Conservation (phyloP, 805 yeast genomes). For the Isabelozyma rhagii region DNA sequence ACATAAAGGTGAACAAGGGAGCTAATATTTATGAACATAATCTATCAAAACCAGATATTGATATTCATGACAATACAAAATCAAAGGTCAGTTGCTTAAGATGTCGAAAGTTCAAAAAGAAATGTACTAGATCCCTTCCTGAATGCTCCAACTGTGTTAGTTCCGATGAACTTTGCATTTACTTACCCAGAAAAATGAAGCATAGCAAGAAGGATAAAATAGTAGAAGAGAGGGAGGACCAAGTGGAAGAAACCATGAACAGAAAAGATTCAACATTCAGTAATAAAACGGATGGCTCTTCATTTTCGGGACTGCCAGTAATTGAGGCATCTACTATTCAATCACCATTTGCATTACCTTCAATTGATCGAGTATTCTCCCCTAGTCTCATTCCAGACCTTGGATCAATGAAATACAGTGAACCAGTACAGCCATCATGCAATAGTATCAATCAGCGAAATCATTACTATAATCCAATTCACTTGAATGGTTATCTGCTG, state of each 20-base stretch:
- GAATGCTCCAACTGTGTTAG: constrained; percentile 27
- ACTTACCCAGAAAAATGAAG: constrained; percentile 17
- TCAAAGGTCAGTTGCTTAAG: constrained; percentile 26
- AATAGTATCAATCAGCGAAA: background rate
- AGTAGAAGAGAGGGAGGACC: background rate
- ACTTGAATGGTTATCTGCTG: background rate
- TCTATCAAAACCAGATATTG: constrained; percentile 15
- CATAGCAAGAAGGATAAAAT: background rate
- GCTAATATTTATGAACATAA: constrained; percentile 19
- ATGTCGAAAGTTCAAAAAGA: constrained; percentile 29
- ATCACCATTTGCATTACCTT: background rate
- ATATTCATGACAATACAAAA: constrained; percentile 13
- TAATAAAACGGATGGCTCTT: background rate
- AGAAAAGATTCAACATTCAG: background rate
- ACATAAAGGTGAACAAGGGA: background rate
- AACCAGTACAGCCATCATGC: background rate
- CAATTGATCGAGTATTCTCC: background rate
- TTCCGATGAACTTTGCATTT: constrained; percentile 28
- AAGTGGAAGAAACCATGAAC: background rate
- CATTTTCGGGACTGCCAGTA: background rate
- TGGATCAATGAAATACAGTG: background rate
- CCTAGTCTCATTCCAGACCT: background rate
- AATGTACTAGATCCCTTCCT: constrained; percentile 27
- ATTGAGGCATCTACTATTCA: background rate
- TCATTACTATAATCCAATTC: background rate